A percentile compares a stretch with the other conserved stretches of the same genome.
These are phyloP conservation scores for Alternaria sp. DNA, from an alignment of 2,329 filamentous ascomycete species.

Conservation along the genomic window DNA sequence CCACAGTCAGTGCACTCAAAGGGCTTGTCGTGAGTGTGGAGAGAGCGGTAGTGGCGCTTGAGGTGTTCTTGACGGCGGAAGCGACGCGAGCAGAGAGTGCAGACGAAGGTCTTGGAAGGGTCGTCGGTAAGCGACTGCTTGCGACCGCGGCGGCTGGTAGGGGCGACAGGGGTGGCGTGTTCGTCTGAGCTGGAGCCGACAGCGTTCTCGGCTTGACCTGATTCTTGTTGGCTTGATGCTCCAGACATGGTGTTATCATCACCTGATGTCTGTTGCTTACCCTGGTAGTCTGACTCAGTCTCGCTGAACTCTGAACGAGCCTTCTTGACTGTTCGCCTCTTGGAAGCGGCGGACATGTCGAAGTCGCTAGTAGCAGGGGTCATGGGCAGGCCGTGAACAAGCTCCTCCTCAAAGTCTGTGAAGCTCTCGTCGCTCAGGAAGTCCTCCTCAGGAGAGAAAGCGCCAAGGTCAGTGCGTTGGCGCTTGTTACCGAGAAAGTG, in stretches of 20 bases:
- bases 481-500: slow-evolving; percentile 73
- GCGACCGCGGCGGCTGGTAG: slow-evolving; percentile 87
- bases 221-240: slow-evolving; percentile 49
- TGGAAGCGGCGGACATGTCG: slow-evolving; percentile 36
- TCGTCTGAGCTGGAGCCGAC: slow-evolving; percentile 58
- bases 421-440: slow-evolving; percentile 81
- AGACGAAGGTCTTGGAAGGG: slow-evolving; percentile 97
- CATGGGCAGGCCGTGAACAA: slow-evolving; percentile 68
- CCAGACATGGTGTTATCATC: slow-evolving; percentile 46
- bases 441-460: slow-evolving; percentile 72
- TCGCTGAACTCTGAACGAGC: slow-evolving; percentile 43
- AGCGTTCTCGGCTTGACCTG: slow-evolving; percentile 55
- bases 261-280: slow-evolving; percentile 46
- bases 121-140: slow-evolving; percentile 99
- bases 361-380: slow-evolving; percentile 67
- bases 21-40: slow-evolving; percentile 98
- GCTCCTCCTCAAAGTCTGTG: slow-evolving; percentile 76
- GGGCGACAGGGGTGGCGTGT: slow-evolving; percentile 40
- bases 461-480: slow-evolving; percentile 73
- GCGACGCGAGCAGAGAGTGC: slow-evolving; percentile 92
- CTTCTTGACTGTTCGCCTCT: slow-evolving; percentile 44
- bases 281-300: slow-evolving; percentile 48
- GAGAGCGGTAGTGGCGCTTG: slow-evolving; percentile 97
- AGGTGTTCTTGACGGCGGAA: slow-evolving; percentile 99
- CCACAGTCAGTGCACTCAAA: slow-evolving; percentile 98